Base-by-base conservation (phyloP, 2,329 filamentous ascomycete genomes). In the Beauveria caledonica region DNA sequence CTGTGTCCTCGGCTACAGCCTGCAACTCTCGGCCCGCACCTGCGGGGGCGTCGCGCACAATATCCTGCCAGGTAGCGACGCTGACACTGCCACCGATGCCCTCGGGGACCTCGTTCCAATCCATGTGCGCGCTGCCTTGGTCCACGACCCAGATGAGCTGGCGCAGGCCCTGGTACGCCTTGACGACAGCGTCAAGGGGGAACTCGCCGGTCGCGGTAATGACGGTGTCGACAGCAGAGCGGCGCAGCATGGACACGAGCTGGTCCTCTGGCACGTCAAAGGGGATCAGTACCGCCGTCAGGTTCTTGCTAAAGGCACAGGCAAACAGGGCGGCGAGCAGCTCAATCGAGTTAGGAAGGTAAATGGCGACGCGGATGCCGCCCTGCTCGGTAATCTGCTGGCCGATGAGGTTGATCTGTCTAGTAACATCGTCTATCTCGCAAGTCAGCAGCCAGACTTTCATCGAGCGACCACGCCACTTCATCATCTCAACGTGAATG, bases 131-230 rank as follows among this genome's bases (percentile, higher is more conserved):
- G 76, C 87, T 97, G 46, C 91, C 91, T 69, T 91, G 84, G 68
- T 97, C 93, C 5, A 95, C 91, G 13, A 97, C 92, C 90, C 92
- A 97, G 66, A 97, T 83, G 36, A 96, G 80, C 66, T 92, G 85
- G 63, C 86, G 86, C 50, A 99, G 80, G 42, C 82, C 80, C 5
- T 86, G 81, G 68, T 89, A 91, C 58, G 79, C 81, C 67, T 86
- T 84, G 57, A 86, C 81, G 13, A 96, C 82, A 42, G 82, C 77
- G 63, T 91, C 86, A 48, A 96, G 85, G 23, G 94, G 90, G 61
- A 97, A 83, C n/a, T 88, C 86, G 46, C 94, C 94, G 3, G 93
- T 92, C 36, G 88, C 86, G 2, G 91, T 90, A 62, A 99, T 81
- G 19, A 99, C 79, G 3, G 88, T 85, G 71, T 99, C 92, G 57